Evolutionary conservation across 345 rosid species (phyloP).

Genomic region (Gossypium raimondii): DNA sequence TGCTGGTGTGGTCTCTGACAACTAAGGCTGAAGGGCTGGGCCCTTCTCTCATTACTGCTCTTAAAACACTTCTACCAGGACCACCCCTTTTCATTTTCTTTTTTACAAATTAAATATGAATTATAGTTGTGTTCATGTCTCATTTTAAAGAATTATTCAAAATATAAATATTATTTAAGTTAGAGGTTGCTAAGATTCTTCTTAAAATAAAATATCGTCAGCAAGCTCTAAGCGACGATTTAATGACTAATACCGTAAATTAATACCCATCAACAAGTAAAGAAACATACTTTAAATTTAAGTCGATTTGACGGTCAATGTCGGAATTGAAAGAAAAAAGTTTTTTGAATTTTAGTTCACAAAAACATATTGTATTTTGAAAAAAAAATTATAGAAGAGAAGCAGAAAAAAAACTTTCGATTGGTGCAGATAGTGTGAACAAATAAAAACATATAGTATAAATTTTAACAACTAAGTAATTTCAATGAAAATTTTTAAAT

Average conservation of each 20-base stretch:
- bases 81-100: neutral
- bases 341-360: no score
- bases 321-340: rapidly evolving
- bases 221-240: rapidly evolving
- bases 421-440: no score
- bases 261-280: rapidly evolving
- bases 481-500: no score
- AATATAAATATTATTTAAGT: no score
- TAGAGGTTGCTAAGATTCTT: no score
- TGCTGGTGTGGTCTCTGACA: neutral
- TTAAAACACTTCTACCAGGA: neutral
- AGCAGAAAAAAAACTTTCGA: rapidly evolving
- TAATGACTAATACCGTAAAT: rapidly evolving
- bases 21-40: neutral
- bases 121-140: no score
- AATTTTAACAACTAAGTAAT: no score
- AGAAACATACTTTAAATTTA: rapidly evolving
- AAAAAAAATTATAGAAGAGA: no score
- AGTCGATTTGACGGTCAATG: rapidly evolving
- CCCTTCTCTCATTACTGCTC: neutral
- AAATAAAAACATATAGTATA: no score
- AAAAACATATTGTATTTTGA: no score
- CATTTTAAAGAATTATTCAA: no score
- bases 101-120: neutral
- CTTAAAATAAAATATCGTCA: no score